phyloP scores from a whole-genome alignment of 2,329 filamentous ascomycete species.

The Xylariaceae sp. region DNA sequence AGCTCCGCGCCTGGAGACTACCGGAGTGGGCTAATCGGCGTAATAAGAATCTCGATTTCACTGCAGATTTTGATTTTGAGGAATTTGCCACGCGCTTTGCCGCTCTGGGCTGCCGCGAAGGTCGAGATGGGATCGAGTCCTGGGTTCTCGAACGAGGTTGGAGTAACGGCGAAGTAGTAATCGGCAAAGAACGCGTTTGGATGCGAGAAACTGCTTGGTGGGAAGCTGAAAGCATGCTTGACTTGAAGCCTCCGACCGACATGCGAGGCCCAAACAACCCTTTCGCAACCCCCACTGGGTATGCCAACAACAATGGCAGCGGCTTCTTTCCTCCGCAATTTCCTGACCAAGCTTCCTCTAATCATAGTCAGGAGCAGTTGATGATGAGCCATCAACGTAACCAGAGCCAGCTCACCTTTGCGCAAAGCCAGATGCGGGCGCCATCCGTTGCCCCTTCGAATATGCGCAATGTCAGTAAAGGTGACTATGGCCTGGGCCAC shows the following conservation, averaged over 20 bases:
- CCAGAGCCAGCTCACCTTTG: slow-evolving; percentile 46
- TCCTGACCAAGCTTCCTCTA: slow-evolving; percentile 52
- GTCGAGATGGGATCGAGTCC: slow-evolving; percentile 86
- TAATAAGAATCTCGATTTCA: slow-evolving; percentile 89
- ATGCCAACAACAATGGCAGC: slow-evolving; percentile 59
- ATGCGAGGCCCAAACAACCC: slow-evolving; percentile 25
- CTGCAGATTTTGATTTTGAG: slow-evolving; percentile 90
- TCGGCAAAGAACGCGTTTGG: slow-evolving; percentile 91
- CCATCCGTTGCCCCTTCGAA: slow-evolving; percentile 60
- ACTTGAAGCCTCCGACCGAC: slow-evolving; percentile 66
- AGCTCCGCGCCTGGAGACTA: slow-evolving; percentile 87
- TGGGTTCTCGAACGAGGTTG: slow-evolving; percentile 94
- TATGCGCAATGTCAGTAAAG: slow-evolving; percentile 54
- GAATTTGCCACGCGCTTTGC: slow-evolving; percentile 85
- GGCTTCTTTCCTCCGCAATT: slow-evolving; percentile 67
- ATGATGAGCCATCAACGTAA: slow-evolving; percentile 56
- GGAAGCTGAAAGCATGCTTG: slow-evolving; percentile 95
- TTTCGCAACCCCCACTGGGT: slow-evolving; percentile 49
- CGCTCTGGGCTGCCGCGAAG: slow-evolving; percentile 80
- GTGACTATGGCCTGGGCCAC: slow-evolving; percentile 83
- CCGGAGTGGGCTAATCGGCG: slow-evolving; percentile 96
- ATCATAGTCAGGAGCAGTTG: slow-evolving; percentile 70
- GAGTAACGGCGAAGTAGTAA: slow-evolving; percentile 94
- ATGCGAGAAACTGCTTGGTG: slow-evolving; percentile 93
- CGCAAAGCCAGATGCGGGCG: slow-evolving; percentile 32